Percentiles rank a stretch among this genome's conserved stretches.
Conservation (phyloP, 139 green algal genomes). For the Mesostigma viride region DNA sequence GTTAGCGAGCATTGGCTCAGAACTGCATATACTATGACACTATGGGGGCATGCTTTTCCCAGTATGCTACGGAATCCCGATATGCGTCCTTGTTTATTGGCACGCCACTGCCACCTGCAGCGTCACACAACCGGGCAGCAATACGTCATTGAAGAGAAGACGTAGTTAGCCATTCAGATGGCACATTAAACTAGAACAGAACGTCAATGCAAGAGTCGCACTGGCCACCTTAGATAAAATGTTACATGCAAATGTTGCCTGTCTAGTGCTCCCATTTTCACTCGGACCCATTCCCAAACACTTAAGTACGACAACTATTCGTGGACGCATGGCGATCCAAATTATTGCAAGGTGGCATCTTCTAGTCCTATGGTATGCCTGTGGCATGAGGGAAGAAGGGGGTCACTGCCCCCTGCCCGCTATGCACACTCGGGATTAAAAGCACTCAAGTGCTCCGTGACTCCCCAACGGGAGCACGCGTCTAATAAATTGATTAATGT, state of each 20-base stretch:
- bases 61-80: slow-evolving; percentile 60
- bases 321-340: too few species aligned
- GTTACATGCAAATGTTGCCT: not conserved
- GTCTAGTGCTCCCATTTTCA: not conserved
- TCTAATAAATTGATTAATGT: too few species aligned
- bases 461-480: too few species aligned
- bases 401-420: too few species aligned
- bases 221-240: not conserved
- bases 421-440: too few species aligned
- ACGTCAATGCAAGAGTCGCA: not conserved
- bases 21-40: too few species aligned
- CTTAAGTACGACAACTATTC: too few species aligned
- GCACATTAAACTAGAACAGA: not conserved
- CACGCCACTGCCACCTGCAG: slow-evolving; percentile 67
- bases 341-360: too few species aligned
- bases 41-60: slow-evolving; percentile 65
- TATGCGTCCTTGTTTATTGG: slow-evolving; percentile 62
- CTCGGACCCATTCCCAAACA: not conserved
- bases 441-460: too few species aligned
- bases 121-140: not conserved
- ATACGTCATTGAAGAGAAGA: slow-evolving; percentile 2
- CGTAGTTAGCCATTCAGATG: not conserved
- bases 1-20: too few species aligned
- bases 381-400: too few species aligned
- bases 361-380: too few species aligned